Evolutionary conservation across 176 grass and related monocot genomes (phyloP), one percentile per base, ranked within the genome.

Genomic region (Rhynchospora tenuis): DNA sequence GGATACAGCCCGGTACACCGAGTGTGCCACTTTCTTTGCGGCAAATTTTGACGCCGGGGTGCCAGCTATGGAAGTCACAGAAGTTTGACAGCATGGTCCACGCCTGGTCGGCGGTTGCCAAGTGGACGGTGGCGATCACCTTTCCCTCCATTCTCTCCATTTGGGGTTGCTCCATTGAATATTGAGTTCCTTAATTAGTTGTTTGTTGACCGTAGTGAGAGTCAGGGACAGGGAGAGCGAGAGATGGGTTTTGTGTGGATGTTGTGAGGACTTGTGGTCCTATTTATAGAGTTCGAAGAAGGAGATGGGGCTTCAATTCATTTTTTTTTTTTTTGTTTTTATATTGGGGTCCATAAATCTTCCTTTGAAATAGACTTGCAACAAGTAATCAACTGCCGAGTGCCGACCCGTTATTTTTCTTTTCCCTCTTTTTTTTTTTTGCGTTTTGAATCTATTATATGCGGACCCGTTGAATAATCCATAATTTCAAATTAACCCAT

Each of bases 31-130:
- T 58, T 5, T 86, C 84, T 1, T 82, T 86, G 3, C 87, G 81
- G 90, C 92, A 94, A 12, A 48, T 60, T 1, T 79, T 87, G 11
- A 98, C 80, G 47, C 86, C 84, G 6, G 95, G 95, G 82, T 92
- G 87, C 92, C 95, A 95, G 2, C 33, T 74, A 76, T 94, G 92
- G 87, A 94, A 81, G 73, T 87, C 86, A 43, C 89, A 90, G 82
- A 95, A 98, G 84, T 88, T 84, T 2, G 90, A 98, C 1, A 98
- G 86, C n/a, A 95, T 85, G 57, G 87, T 81, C 95, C 90, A 98
- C 62, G 89, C 89, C 76, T 89, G 83, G 15, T 91, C 89, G 4
- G 87, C 86, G 22, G 80, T 88, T 46, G 84, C 86, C 63, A 20
- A 38, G 6, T 80, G 6, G 64, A 98, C 83, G 6, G 72, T 7